phyloP scores from a whole-genome alignment of 345 rosid genomes.

The Populus nigra region DNA sequence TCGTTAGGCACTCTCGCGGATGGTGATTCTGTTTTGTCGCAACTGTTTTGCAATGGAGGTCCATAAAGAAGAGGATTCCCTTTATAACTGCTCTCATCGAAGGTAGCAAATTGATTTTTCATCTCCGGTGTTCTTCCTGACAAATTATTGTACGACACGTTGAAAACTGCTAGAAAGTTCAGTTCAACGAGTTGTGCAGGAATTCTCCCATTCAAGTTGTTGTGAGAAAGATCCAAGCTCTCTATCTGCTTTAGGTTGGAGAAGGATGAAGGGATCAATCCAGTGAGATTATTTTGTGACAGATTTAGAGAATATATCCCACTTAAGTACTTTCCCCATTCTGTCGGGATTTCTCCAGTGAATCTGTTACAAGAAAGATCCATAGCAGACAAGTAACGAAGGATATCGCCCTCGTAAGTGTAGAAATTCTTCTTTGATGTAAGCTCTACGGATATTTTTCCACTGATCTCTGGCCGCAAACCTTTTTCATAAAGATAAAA shows the following conservation, averaged over 20 bases:
- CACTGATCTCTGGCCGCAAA: background rate
- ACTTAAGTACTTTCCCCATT: background rate
- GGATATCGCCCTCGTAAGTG: background rate
- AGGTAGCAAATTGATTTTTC: conserved; percentile 25
- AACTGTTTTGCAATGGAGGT: conserved; percentile 9
- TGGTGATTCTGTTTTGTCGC: background rate
- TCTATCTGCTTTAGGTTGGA: conserved; percentile 29
- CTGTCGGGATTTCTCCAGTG: background rate
- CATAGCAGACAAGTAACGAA: background rate
- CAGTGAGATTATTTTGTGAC: conserved; percentile 29
- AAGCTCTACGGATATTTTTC: background rate
- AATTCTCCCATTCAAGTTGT: conserved; percentile 22
- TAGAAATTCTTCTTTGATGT: background rate
- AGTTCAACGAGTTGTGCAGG: conserved; percentile 23
- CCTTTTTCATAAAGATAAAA: no score
- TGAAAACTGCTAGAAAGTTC: conserved; percentile 12
- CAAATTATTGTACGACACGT: conserved; percentile 37
- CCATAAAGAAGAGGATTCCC: conserved; percentile 34
- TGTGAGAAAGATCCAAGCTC: conserved; percentile 36
- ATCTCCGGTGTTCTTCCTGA: conserved; percentile 17
- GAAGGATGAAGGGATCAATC: conserved; percentile 22
- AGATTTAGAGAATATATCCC: conserved; percentile 18
- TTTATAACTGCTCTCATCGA: conserved; percentile 10
- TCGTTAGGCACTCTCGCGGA: background rate
- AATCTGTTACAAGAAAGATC: background rate